Conservation (phyloP, 108 stramenopile genomes). For the Nitzschia sp. region DNA sequence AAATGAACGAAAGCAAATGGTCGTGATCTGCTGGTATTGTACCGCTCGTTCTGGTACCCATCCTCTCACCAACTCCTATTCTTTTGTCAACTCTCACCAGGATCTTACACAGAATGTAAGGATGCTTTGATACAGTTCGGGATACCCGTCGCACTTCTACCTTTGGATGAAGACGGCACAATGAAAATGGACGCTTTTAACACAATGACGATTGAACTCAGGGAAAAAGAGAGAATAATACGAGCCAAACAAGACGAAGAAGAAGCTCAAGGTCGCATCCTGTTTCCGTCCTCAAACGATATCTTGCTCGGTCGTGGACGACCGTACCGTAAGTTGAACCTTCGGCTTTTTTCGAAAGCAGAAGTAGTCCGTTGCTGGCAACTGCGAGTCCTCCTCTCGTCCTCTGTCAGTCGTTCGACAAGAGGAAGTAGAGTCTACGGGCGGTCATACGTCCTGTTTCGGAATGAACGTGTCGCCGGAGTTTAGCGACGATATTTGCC, state of each 20-base stretch:
- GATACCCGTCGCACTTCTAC: conserved; percentile 20
- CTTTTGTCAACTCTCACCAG: not conserved
- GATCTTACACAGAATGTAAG: conserved; percentile 28
- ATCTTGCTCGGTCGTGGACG: conserved; percentile 33
- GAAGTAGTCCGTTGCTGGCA: not conserved
- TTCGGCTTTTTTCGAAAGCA: too few species aligned
- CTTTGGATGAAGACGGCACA: not conserved
- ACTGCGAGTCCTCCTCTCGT: not conserved
- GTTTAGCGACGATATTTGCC: too few species aligned
- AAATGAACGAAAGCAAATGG: too few species aligned
- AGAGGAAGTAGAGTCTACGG: not conserved
- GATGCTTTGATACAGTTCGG: conserved; percentile 29
- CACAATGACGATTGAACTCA: not conserved
- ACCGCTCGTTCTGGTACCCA: not conserved
- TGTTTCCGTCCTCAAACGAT: conserved; percentile 24
- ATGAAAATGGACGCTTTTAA: conserved; percentile 1
- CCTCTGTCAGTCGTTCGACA: not conserved
- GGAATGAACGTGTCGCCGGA: too few species aligned
- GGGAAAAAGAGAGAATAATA: not conserved
- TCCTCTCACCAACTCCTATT: not conserved
- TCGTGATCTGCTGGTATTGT: too few species aligned
- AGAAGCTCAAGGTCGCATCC: not conserved
- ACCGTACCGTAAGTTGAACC: conserved; percentile 11
- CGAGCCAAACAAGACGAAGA: not conserved
- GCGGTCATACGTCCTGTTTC: too few species aligned